phyloP scores from a whole-genome alignment of 2,329 filamentous ascomycete species.

The Hypoxylon sp. region DNA sequence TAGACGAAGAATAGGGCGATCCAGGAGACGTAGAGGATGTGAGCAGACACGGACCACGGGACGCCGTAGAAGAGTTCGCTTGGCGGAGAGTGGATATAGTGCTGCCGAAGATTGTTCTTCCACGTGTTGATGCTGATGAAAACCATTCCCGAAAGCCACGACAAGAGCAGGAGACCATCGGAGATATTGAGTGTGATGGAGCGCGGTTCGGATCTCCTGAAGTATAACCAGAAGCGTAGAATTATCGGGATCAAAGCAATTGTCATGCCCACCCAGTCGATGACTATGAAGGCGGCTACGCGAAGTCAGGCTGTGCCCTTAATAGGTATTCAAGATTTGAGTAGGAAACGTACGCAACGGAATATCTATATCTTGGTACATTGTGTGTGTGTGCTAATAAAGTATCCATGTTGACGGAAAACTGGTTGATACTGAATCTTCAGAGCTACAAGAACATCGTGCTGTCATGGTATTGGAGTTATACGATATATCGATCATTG shows the following conservation, averaged over 20 bases:
- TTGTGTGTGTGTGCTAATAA: background rate
- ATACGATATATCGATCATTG: background rate
- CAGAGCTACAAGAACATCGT: background rate
- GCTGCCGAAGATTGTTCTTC: background rate
- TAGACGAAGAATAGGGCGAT: background rate
- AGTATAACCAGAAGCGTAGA: constrained; percentile 48
- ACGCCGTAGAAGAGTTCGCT: background rate
- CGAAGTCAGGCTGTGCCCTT: constrained; percentile 11
- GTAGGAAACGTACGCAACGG: background rate
- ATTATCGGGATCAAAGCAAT: constrained; percentile 46
- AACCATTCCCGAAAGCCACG: background rate
- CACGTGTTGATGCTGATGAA: constrained; percentile 1
- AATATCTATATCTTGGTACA: constrained; percentile 4
- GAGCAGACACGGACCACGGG: background rate
- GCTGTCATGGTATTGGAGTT: background rate
- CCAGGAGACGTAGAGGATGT: background rate
- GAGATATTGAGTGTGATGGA: constrained; percentile 35
- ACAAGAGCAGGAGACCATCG: background rate
- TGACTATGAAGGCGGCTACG: constrained; percentile 49
- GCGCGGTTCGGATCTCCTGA: constrained; percentile 36
- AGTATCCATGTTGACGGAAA: background rate
- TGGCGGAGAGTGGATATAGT: background rate
- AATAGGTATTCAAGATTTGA: background rate
- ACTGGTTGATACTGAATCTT: background rate
- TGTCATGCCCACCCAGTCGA: constrained; percentile 47